phyloP scores from a whole-genome alignment of 495 filamentous ascomycete genomes.

The Letharia columbiana region DNA sequence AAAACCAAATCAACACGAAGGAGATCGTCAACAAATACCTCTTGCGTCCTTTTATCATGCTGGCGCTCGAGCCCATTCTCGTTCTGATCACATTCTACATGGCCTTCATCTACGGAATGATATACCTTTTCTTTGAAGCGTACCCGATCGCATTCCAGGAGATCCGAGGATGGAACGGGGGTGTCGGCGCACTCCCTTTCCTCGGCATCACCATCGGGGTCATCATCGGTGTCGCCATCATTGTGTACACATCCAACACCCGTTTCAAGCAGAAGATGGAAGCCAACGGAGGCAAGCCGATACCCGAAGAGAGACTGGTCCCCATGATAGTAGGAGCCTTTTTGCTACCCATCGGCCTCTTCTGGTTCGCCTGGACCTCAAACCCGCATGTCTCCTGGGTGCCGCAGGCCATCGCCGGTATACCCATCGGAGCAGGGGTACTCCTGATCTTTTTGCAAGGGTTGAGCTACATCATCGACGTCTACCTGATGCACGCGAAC shows the following conservation, averaged over 20 bases:
- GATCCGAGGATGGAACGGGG: slow-evolving; percentile 38
- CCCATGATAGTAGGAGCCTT: slow-evolving; percentile 43
- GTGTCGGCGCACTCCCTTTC: slow-evolving; percentile 43
- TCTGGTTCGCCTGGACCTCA: slow-evolving; percentile 51
- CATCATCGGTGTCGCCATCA: slow-evolving; percentile 38
- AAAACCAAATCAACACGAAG: slow-evolving; percentile 34
- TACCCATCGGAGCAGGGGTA: slow-evolving; percentile 32
- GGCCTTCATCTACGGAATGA: slow-evolving; percentile 42
- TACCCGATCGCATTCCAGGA: slow-evolving; percentile 46
- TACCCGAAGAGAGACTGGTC: slow-evolving; percentile 44
- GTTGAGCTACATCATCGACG: slow-evolving; percentile 48
- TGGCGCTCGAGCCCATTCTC: slow-evolving; percentile 41
- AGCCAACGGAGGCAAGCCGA: slow-evolving; percentile 20
- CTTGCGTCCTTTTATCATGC: slow-evolving; percentile 38
- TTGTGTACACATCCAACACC: slow-evolving; percentile 39
- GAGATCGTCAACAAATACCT: slow-evolving; percentile 29
- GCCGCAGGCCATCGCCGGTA: slow-evolving; percentile 28
- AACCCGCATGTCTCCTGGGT: slow-evolving; percentile 27
- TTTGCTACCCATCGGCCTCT: slow-evolving; percentile 44
- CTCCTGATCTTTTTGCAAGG: slow-evolving; percentile 35
- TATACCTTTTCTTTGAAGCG: slow-evolving; percentile 42
- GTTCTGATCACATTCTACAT: slow-evolving; percentile 40
- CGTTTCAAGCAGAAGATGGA: slow-evolving; percentile 24
- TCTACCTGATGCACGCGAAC: slow-evolving; percentile 42
- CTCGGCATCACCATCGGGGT: slow-evolving; percentile 46